Evolutionary conservation across 2,329 filamentous ascomycete species (phyloP).

Genomic region (Aspergillus terreus): DNA sequence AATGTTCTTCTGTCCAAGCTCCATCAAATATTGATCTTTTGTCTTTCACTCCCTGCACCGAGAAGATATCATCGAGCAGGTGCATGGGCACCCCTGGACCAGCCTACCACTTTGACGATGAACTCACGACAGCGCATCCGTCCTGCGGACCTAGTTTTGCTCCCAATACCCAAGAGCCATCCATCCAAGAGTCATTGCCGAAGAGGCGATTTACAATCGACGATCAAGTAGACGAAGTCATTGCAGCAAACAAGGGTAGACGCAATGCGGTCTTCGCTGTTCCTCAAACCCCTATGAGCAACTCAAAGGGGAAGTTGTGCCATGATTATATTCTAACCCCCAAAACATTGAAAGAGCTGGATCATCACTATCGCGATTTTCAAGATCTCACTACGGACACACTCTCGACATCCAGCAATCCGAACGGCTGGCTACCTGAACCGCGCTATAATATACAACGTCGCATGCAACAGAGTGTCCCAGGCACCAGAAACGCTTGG

Average conservation of each 20-base stretch:
- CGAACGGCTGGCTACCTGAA: slow-evolving; percentile 14
- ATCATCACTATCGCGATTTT: background rate
- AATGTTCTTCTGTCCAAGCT: background rate
- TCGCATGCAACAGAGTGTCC: background rate
- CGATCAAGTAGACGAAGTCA: slow-evolving; percentile 16
- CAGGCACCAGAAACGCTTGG: background rate
- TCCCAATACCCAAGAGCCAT: background rate
- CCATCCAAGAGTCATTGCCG: background rate
- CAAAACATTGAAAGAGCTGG: background rate
- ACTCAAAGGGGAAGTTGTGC: too few relatives aligned
- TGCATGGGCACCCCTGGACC: background rate
- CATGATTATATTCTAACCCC: background rate
- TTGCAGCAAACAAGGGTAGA: slow-evolving; percentile 17
- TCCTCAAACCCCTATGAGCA: background rate
- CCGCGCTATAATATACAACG: slow-evolving; percentile 11
- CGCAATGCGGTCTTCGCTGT: background rate
- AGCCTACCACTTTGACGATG: background rate
- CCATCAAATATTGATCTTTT: background rate
- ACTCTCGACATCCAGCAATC: slow-evolving; percentile 4
- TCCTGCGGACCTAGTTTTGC: too few relatives aligned
- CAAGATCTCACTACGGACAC: background rate
- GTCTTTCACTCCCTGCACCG: background rate
- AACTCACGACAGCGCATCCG: background rate
- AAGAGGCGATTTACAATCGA: slow-evolving; percentile 23
- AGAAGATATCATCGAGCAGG: background rate